Evolutionary conservation across 2,329 filamentous ascomycete species (phyloP), one percentile per base, ranked within the genome.

Genomic region (Clonostachys rhizophaga): DNA sequence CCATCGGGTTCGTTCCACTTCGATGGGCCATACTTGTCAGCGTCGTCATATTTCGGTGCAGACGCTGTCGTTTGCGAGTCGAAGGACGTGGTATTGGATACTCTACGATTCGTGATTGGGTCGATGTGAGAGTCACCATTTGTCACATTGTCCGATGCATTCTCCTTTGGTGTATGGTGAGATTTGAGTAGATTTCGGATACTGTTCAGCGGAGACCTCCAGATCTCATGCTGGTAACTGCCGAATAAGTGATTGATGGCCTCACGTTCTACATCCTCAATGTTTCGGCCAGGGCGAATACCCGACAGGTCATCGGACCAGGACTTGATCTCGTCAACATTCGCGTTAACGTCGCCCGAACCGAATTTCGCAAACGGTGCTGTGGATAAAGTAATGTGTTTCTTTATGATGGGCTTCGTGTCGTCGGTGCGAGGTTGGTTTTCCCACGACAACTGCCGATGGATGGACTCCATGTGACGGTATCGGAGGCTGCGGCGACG

Each of bases 71-170:
- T 34, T 24, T 17, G 20, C 24, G 24, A 6, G 57, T 57, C n/a
- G 2, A 49, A 37, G 17, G 46, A 41, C 7, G 65, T 48, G 20
- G 45, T 51, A 9, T 52, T 68, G 16, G 56, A 49, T 5, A 78
- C 67, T 50, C 71, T 78, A 34, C 77, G 71, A 51, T 83, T 83
- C 14, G 78, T 81, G 49, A 83, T 81, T 4, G 79, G 79, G 48
- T 83, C 79, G 40, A 83, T 81, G 18, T 52, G 48, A 16, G 48
- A 49, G 16, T 47, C 45, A 16, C 52, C 58, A 4, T 58, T 53
- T 3, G 57, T 50, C 17, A 61, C 48, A 14, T 57, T 51, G 33
- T 55, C 55, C 2, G 55, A 46, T 43, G 54, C 50, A 37, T 50
- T 44, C 41, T 52, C 43, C 43, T 58, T 50, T 34, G 57, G 43